Evolutionary conservation across 2,329 filamentous ascomycete species (phyloP), one percentile per base, ranked within the genome.

Genomic region (Daldinia eschscholtzii): DNA sequence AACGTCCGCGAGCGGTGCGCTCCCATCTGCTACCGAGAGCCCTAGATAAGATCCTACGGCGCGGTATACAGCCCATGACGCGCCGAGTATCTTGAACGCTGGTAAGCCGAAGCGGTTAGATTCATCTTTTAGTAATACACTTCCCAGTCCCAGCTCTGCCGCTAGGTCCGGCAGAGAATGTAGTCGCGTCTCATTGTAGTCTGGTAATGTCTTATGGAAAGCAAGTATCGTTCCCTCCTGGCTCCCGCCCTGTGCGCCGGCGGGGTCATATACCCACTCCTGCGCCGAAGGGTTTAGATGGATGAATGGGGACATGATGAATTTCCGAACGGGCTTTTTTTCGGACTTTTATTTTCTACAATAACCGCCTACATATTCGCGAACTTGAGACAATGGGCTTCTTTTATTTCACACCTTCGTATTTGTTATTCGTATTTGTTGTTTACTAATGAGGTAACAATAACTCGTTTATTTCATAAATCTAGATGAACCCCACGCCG

Each of bases 71-170:
- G 87, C 91, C 91, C 91, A 95, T 0, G 90, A 92, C 0, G 92
- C 92, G 20, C 92, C 93, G 0, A 94, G 85, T 50, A 94, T 92
- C 79, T 96, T 96, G 83, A 94, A 95, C 0, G 92, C 86, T 0
- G 91, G 91, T 1, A 94, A 83, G 0, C 89, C 89, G 41, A 93
- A 87, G 4, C 92, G 86, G 60, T 80, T 82, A 30, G 87, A 89
- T 77, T 95, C 92, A 73, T 94, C 88, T 75, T 95, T 95, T 70
- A 94, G 75, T 41, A 89, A 84, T 3, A 94, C 82, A 4, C 83
- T 80, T 0, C 80, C 79, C 10, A 93, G 80, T 0, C 86, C 86
- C 0, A 93, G 78, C 13, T 89, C 83, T 2, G 80, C 72, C 0
- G 91, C 90, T 0, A 93, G 70, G 0, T 79, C 73, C 7, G 73